These are phyloP conservation scores for Closterium sp. DNA, from an alignment of 139 green algal species.

Conservation along the genomic window DNA sequence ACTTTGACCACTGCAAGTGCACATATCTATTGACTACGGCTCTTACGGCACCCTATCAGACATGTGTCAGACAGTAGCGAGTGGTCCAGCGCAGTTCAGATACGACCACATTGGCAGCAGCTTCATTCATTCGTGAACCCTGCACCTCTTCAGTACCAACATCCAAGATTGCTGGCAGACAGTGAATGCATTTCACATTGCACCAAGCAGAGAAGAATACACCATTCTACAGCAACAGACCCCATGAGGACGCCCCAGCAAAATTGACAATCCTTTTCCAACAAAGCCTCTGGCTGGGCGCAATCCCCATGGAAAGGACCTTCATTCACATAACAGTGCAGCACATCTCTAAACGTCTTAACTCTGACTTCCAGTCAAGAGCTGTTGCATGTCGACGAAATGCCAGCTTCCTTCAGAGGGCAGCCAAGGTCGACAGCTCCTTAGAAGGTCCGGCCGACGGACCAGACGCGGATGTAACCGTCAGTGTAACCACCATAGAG, in stretches of 20 bases:
- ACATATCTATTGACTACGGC: too few species aligned
- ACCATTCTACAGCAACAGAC: not conserved
- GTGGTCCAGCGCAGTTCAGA: too few species aligned
- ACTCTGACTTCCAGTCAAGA: not conserved
- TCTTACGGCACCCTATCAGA: too few species aligned
- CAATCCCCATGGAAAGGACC: not conserved
- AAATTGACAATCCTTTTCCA: too few species aligned
- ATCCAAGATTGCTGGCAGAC: not conserved
- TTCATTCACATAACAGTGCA: not conserved
- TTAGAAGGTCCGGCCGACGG: constrained; percentile 52
- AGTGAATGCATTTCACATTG: not conserved
- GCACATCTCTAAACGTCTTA: not conserved
- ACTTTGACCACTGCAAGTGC: too few species aligned
- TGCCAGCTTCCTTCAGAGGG: too few species aligned
- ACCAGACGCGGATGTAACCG: constrained; percentile 75
- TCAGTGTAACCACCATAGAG: constrained; percentile 92
- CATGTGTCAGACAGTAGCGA: too few species aligned
- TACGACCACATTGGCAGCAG: too few species aligned
- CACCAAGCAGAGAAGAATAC: not conserved
- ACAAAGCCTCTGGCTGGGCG: not conserved
- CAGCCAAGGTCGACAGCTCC: too few species aligned
- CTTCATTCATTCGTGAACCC: too few species aligned
- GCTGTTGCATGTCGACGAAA: not conserved
- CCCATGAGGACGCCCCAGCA: not conserved
- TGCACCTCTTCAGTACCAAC: too few species aligned